Base-by-base conservation (phyloP, 2,329 filamentous ascomycete species). In the Leptodontidium sp. region DNA sequence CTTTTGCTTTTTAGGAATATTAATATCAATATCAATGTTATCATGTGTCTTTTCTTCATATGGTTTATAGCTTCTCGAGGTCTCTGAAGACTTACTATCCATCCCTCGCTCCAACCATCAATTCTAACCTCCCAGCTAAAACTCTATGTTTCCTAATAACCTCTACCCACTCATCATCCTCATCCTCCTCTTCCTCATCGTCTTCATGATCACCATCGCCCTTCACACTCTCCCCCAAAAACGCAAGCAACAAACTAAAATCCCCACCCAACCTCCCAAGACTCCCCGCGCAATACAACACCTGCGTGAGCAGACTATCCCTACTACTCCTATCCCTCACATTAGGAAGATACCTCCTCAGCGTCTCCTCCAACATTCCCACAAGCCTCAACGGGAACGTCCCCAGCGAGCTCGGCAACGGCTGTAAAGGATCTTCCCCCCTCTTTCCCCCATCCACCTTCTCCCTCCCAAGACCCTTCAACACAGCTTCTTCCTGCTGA, bases 211-310 rank as follows among this genome's bases (percentile, higher is more conserved):
- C 78, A 76, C 83, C 74, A 73, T 79, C 79, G 0, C 78, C 77
- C 2, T 61, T 67, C 2, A 69, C 68, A 17, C 14, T 5, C 75
- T 72, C 70, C 15, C 65, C 61, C 53, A 87, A 82, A 65, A 86
- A 87, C 43, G 94, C 93, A 68, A 98, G 85, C 72, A 98, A 88
- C 83, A 97, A 87, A 66, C 94, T 91, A 80, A 99, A 99, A 79
- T 99, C 96, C 1, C 93, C 94, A 1, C 96, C 96, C 0, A 98
- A 82, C 58, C 96, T 87, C 0, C 95, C 95, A 61, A 99, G 82
- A 80, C 94, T 98, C 57, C 93, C 93, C 0, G 95, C 94, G 75
- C 94, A 97, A 80, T 98, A 98, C 9, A 98, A 82, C 0, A 98
- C 92, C 78, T 98, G 95, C 0, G 94, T 98, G 47, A 98, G 82